Conservation (phyloP, 1,284 basidiomycete species). For the Marasmius oreades region DNA sequence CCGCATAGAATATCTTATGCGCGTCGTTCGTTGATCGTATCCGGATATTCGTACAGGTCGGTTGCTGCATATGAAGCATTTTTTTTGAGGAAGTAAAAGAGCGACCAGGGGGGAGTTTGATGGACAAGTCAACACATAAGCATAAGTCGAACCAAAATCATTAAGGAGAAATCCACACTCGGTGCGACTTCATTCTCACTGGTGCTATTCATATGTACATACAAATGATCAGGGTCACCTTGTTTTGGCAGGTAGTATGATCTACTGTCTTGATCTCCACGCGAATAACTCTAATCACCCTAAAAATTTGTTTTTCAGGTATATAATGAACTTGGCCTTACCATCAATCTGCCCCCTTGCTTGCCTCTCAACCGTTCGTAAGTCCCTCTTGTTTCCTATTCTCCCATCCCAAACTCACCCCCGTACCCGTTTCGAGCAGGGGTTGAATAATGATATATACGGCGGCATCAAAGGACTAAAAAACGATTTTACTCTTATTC, state of each 20-base stretch:
- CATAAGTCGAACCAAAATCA: neutral
- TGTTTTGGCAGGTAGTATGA: neutral
- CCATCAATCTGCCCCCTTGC: neutral
- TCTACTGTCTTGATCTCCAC: neutral
- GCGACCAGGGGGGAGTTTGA: neutral
- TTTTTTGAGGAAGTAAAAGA: too few species aligned
- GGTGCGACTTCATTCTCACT: neutral
- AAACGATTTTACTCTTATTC: too few species aligned
- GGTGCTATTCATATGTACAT: neutral
- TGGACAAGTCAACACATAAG: neutral
- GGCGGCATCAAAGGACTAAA: too few species aligned
- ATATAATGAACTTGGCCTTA: neutral
- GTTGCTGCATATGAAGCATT: conserved; percentile 51
- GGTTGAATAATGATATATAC: too few species aligned
- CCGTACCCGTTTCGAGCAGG: too few species aligned
- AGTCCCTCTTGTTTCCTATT: too few species aligned
- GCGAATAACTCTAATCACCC: neutral
- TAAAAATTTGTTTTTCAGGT: conserved; percentile 4
- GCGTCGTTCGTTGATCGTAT: conserved; percentile 77
- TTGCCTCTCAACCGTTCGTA: neutral
- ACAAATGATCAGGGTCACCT: neutral
- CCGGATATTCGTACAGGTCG: conserved; percentile 66
- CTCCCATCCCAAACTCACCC: too few species aligned
- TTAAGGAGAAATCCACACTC: neutral
- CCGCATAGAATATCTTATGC: conserved; percentile 75